Evolutionary conservation across 2,329 filamentous ascomycete species (phyloP).

Genomic region (Ascochyta viciae-villosae): DNA sequence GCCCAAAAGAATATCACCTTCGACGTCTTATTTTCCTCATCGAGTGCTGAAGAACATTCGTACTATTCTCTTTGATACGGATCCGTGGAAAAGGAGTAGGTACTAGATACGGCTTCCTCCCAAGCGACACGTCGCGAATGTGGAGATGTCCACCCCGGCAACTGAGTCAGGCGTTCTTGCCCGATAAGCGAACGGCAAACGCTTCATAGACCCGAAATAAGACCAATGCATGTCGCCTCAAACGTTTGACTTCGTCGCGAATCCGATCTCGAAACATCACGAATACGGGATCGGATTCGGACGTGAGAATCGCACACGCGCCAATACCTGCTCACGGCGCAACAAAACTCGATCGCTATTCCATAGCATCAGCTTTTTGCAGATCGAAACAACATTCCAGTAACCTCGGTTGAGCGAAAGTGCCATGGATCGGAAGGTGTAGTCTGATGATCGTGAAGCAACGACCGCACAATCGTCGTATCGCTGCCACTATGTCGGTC

Average conservation of each 20-base stretch:
- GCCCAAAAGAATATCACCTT: too few relatives aligned
- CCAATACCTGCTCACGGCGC: background rate
- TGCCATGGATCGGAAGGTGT: background rate
- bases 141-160: background rate
- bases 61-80: too few relatives aligned
- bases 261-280: background rate
- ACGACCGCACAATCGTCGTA: background rate
- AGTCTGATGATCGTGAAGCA: background rate
- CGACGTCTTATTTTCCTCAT: background rate
- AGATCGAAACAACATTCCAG: background rate
- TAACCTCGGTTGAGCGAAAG: background rate
- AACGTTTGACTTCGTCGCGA: slow-evolving; percentile 4
- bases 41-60: background rate
- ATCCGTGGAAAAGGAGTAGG: too few relatives aligned
- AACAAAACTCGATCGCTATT: background rate
- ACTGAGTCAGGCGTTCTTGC: background rate
- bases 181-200: slow-evolving; percentile 18
- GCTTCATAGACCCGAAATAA: slow-evolving; percentile 14
- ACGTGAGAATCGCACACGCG: background rate
- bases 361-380: background rate
- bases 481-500: background rate
- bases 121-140: background rate
- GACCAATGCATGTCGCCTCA: slow-evolving; percentile 17
- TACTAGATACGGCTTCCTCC: background rate
- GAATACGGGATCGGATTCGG: background rate